phyloP scores from a whole-genome alignment of 495 filamentous ascomycete species.

The Parathielavia hyrcaniae region DNA sequence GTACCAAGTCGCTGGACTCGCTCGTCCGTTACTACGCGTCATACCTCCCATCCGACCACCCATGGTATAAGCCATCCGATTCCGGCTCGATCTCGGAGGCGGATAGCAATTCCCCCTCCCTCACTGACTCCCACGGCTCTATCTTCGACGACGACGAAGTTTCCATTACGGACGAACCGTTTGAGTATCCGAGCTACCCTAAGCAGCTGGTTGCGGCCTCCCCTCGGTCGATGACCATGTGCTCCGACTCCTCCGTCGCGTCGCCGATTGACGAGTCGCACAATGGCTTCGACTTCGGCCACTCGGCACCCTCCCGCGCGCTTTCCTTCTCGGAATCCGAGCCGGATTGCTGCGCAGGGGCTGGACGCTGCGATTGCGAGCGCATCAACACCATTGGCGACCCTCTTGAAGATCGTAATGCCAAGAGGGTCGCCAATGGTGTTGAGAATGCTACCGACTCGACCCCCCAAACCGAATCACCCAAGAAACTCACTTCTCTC shows the following conservation, averaged over 20 bases:
- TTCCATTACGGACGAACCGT: conserved; percentile 39
- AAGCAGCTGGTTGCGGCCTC: conserved; percentile 38
- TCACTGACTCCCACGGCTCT: conserved; percentile 21
- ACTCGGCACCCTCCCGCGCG: conserved; percentile 36
- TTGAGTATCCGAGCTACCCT: conserved; percentile 27
- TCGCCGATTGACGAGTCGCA: conserved; percentile 27
- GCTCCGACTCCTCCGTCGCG: conserved; percentile 37
- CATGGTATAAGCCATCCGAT: conserved; percentile 30
- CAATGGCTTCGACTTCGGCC: conserved; percentile 24
- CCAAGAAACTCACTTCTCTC: not conserved
- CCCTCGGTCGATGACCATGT: conserved; percentile 45
- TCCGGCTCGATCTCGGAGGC: conserved; percentile 27
- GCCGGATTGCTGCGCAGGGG: conserved; percentile 30
- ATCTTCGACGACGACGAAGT: conserved; percentile 38
- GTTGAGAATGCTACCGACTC: conserved; percentile 15
- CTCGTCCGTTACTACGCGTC: conserved; percentile 47
- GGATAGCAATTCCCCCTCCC: conserved; percentile 25
- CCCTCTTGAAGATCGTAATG: no score
- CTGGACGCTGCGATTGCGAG: conserved; percentile 1
- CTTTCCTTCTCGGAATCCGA: conserved; percentile 45
- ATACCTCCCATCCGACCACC: conserved; percentile 43
- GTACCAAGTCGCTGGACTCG: conserved; percentile 47
- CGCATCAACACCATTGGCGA: conserved; percentile 16
- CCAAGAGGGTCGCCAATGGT: conserved; percentile 26
- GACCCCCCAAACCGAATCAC: conserved; percentile 4